Evolutionary conservation across 768 basidiomycete genomes (phyloP), one percentile per base, ranked within the genome.

Genomic region (Termitomyces bulborhizus): DNA sequence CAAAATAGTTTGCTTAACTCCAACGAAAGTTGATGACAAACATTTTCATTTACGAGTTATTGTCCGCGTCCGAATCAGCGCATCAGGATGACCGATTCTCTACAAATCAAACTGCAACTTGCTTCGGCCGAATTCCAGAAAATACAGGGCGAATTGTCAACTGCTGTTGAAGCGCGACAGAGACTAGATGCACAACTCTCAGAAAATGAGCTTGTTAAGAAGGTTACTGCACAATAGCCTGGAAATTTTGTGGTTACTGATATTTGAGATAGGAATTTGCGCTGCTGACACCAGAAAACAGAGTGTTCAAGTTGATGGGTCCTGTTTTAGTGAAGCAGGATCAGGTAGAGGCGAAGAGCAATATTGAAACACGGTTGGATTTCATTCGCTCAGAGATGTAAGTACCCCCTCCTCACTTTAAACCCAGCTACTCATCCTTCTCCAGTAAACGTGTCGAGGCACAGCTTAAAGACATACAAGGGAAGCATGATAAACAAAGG

Each of bases 291-390:
- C 73, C 84, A 4, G 79, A 84, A 56, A 96, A 94, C 66, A 79
- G 77, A 15, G 82, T 98, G 6, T 98, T 85, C 77, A 98, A 98
- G 74, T 81, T 90, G 31, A 80, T 96, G 39, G 96, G 96, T 1
- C 92, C 93, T 1, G 88, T 95, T 6, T 80, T 98, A 27, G 85
- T 98, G 8, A 82, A 87, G 62, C 95, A 98, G 71, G 94, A 97
- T 61, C 85, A 87, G 64, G 71, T 71, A 6, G 96, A 97, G 61
- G 96, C 94, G 32, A 89, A 88, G 68, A 74, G 71, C 60, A 97
- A 92, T 64, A 90, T 98, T 24, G 84, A 93, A 62, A 96, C 89
- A 46, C 85, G 96, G 8, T 72, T 98, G 34, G 90, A 90, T 55
- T 95, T 92, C 72, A 98, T 98, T 64, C 77, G 72, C 43, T 73